Evolutionary conservation across 495 filamentous ascomycete genomes (phyloP).

Genomic region (Collariella sp.): DNA sequence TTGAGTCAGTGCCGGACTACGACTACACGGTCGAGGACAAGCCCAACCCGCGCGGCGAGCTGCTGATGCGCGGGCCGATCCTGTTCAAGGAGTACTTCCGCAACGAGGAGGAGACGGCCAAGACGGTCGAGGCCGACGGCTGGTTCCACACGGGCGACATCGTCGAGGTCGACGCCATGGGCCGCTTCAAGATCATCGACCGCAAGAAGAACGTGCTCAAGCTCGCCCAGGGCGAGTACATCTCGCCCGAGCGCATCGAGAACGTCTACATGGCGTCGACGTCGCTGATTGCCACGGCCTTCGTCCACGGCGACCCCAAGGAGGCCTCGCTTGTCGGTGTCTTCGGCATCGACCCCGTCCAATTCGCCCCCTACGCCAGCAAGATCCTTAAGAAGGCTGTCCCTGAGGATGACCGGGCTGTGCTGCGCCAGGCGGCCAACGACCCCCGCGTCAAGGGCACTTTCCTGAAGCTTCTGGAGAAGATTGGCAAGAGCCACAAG

Average conservation of each 20-base stretch:
- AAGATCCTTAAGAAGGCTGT: conserved; percentile 64
- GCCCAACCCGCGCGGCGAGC: conserved; percentile 87
- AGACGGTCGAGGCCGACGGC: conserved; percentile 75
- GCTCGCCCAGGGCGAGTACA: conserved; percentile 94
- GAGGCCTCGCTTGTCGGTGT: conserved; percentile 78
- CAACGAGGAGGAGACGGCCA: conserved; percentile 76
- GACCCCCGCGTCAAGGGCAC: conserved; percentile 64
- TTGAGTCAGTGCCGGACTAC: conserved; percentile 87
- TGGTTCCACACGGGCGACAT: conserved; percentile 98
- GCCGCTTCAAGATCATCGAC: conserved; percentile 89
- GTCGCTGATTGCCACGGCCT: conserved; percentile 67
- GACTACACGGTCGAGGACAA: conserved; percentile 86
- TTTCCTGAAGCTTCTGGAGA: conserved; percentile 70
- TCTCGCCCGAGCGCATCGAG: conserved; percentile 94
- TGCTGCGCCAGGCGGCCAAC: conserved; percentile 54
- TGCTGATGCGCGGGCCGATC: conserved; percentile 69
- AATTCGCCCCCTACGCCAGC: conserved; percentile 69
- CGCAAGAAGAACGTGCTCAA: conserved; percentile 98
- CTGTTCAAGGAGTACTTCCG: conserved; percentile 82
- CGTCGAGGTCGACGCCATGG: conserved; percentile 67
- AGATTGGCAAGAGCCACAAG: conserved; percentile 71
- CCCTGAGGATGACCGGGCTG: conserved; percentile 50
- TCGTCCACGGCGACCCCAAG: conserved; percentile 83
- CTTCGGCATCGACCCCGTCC: conserved; percentile 75
- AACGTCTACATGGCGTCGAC: conserved; percentile 81